Evolutionary conservation across 2,329 filamentous ascomycete genomes (phyloP).

Genomic region (Aspergillus transmontanensis): DNA sequence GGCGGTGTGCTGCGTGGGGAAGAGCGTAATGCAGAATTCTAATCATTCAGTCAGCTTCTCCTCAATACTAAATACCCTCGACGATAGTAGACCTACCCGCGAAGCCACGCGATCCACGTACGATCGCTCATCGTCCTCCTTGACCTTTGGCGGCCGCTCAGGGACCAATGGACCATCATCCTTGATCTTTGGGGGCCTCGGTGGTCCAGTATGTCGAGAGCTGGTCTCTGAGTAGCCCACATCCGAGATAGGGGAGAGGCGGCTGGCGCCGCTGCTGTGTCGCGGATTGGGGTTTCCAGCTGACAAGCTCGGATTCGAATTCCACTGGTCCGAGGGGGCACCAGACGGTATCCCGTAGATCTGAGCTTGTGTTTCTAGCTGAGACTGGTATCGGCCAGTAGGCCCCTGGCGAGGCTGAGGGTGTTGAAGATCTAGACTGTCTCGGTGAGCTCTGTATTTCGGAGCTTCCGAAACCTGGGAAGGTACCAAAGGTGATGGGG

Average conservation of each 20-base stretch:
- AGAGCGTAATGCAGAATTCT: slow-evolving; percentile 38
- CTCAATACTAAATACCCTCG: background rate
- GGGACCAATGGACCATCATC: slow-evolving; percentile 64
- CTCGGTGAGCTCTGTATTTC: slow-evolving; percentile 66
- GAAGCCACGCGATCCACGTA: slow-evolving; percentile 47
- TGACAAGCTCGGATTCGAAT: slow-evolving; percentile 46
- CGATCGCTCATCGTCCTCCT: slow-evolving; percentile 36
- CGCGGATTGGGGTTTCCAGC: slow-evolving; percentile 35
- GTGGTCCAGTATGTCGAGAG: slow-evolving; percentile 44
- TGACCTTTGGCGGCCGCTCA: slow-evolving; percentile 47
- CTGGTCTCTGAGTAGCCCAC: slow-evolving; percentile 48
- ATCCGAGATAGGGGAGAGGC: slow-evolving; percentile 51
- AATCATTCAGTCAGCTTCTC: background rate
- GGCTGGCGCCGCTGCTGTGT: slow-evolving; percentile 41
- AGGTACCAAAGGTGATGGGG: slow-evolving; percentile 65
- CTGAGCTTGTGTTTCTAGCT: slow-evolving; percentile 63
- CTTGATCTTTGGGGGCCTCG: slow-evolving; percentile 56
- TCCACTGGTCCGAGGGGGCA: slow-evolving; percentile 47
- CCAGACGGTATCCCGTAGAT: slow-evolving; percentile 42
- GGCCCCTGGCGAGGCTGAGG: slow-evolving; percentile 66
- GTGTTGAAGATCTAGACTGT: slow-evolving; percentile 65
- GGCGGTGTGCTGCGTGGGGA: slow-evolving; percentile 37
- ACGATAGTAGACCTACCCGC: slow-evolving; percentile 31
- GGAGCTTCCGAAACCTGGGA: slow-evolving; percentile 60
- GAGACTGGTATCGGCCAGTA: slow-evolving; percentile 62